Base-by-base conservation (phyloP, 345 rosid species). In the Lumnitzera racemosa region DNA sequence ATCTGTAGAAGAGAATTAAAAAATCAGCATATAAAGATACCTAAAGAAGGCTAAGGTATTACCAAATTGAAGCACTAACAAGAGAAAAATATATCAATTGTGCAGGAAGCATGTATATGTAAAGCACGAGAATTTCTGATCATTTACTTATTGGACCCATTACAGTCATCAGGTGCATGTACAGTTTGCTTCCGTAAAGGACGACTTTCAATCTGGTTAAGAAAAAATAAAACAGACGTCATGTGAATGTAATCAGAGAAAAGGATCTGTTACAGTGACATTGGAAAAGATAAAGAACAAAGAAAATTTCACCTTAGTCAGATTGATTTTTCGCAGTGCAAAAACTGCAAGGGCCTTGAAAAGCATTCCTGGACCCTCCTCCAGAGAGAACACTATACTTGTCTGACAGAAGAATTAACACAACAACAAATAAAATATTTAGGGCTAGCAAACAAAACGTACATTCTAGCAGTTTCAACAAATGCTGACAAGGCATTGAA, bases 291-390 rank as follows among this genome's bases (percentile, higher is more conserved):
- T 1, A 43, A 5, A 1, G 27, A 52, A 36, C 29, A 52, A 61
- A 29, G n/a, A 14, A 14, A 46, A 36, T 27, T 49, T 29, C 46
- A 85, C 97, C 89, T 94, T 90, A 15, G 89, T 84, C 64, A 94
- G 96, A 77, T 94, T 94, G 66, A 94, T 83, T 70, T 86, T 77
- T 68, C 97, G 77, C 31, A 86, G 78, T 58, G 99, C 91, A 83
- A 94, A 94, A 61, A 90, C 97, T 60, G 97, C 96, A 72, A 94
- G 97, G 61, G 97, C 97, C 80, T 94, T 94, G 80, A 94, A 94
- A 71, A 94, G 97, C 55, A 85, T 75, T 52, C 99, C 99, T 47
- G 99, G 96, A 57, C 99, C 99, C 74, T 88, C 20, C 81, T 90
- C 99, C 61, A 90, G 79, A 9, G 99, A 86, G 78, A 94, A 94